Evolutionary conservation across 1,284 basidiomycete species (phyloP), one percentile per base, ranked within the genome.

Genomic region (Lignosus rhinocerotis): DNA sequence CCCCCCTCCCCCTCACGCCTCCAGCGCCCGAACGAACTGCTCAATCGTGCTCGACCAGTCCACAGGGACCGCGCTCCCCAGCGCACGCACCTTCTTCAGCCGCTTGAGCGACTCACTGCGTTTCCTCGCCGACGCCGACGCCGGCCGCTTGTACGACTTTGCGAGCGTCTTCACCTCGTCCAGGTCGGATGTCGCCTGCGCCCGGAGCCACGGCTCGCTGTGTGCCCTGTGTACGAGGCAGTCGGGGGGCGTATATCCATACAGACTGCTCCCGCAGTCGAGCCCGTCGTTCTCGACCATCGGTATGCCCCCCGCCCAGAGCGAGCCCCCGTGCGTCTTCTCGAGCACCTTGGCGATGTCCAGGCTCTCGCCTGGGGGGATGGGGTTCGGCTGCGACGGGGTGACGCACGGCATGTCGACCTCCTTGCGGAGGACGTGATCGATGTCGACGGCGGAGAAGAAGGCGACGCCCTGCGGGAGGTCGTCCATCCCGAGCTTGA

Each of bases 401-500:
- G 96, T 99, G 30, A 95, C 85, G 67, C 96, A 99, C 0, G 92
- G 80, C 88, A 99, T 94, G 72, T 96, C 92, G 30, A 96, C 94
- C 75, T 99, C 97, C 74, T 99, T 99, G 32, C 96, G 84, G 50
- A 98, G 79, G 2, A 98, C 91, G 44, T 83, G 80, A 73, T 99
- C 97, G 31, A 98, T 80, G 70, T 99, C 97, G 41, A 99, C 96
- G 0, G 93, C 93, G 0, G 95, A 97, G 78, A 99, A 99, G 79
- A 98, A 99, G 0, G 95, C 94, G 12, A 95, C 87, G 25, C 92
- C 90, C 70, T 97, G 93, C 0, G 96, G 97, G 16, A 99, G 80
- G 71, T 98, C 93, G 70, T 95, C 93, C 87, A 99, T 94, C 12
- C 96, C 94, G 19, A 99, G 81, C 71, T 88, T 93, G 75, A 87